Evolutionary conservation across 163 green algal genomes (phyloP).

Genomic region (Prototheca wickerhamii): DNA sequence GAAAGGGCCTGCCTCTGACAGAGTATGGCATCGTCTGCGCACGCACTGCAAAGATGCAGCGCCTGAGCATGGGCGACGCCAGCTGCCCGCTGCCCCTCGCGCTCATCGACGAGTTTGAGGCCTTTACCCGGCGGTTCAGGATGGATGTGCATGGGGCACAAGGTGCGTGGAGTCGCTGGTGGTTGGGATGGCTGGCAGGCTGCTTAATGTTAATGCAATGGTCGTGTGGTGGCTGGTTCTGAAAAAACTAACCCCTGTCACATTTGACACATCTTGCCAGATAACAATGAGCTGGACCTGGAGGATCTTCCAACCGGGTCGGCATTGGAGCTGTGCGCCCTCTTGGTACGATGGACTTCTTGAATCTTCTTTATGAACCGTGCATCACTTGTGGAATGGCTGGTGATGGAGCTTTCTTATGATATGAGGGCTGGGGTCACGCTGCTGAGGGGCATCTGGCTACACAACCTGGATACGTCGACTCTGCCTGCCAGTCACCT

Average conservation of each 20-base stretch:
- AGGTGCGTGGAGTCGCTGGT: not conserved
- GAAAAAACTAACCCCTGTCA: no score
- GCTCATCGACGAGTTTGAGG: slow-evolving; percentile 35
- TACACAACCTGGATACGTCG: no score
- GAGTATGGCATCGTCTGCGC: slow-evolving; percentile 35
- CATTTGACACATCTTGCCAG: slow-evolving; percentile 1
- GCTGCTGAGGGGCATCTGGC: no score
- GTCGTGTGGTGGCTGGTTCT: not conserved
- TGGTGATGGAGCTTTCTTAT: no score
- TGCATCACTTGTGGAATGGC: no score
- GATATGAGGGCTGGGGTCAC: no score
- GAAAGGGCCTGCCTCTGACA: slow-evolving; percentile 25
- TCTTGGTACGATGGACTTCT: slow-evolving; percentile 1
- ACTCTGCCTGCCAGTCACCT: no score
- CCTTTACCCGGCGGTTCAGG: slow-evolving; percentile 19
- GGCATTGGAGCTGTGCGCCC: slow-evolving; percentile 29
- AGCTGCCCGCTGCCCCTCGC: slow-evolving; percentile 21
- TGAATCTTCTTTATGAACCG: no score
- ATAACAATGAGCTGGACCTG: slow-evolving; percentile 33
- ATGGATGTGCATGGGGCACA: slow-evolving; percentile 17
- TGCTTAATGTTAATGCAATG: not conserved
- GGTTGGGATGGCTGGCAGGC: not conserved
- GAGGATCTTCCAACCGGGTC: slow-evolving; percentile 13
- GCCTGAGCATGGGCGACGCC: slow-evolving; percentile 2
- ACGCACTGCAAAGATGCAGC: slow-evolving; percentile 28